These are phyloP conservation scores for Elsinoe fawcettii DNA, from an alignment of 2,329 filamentous ascomycete genomes.

Conservation along the genomic window DNA sequence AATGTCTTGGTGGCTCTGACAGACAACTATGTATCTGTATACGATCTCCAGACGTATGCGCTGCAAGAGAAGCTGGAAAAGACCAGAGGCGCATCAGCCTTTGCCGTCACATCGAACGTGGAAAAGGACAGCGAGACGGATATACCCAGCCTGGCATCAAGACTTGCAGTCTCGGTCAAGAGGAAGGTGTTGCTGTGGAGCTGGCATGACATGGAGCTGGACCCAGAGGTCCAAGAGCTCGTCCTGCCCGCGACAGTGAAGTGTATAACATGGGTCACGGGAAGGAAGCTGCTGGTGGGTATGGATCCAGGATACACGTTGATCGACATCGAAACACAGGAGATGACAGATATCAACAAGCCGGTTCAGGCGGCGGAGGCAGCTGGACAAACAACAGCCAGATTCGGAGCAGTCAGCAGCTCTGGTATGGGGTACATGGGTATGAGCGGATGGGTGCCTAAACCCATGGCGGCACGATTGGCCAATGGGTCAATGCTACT, in stretches of 20 bases:
- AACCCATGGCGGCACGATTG: conserved; percentile 76
- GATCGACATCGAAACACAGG: conserved; percentile 70
- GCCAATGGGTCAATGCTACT: conserved; percentile 77
- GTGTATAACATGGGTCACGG: conserved; percentile 83
- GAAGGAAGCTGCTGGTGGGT: conserved; percentile 78
- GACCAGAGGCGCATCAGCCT: conserved; percentile 81
- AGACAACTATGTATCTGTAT: conserved; percentile 79
- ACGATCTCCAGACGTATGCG: conserved; percentile 80
- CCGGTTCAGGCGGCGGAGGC: conserved; percentile 63
- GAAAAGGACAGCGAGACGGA: conserved; percentile 80
- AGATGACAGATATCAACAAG: conserved; percentile 70
- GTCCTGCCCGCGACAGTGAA: conserved; percentile 75
- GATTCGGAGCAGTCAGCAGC: conserved; percentile 75
- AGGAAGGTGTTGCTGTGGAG: conserved; percentile 82
- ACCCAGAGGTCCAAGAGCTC: conserved; percentile 65
- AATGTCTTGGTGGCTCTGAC: conserved; percentile 85
- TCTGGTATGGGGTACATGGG: conserved; percentile 96
- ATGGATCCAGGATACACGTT: conserved; percentile 88
- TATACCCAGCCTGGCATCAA: conserved; percentile 86
- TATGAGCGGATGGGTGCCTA: conserved; percentile 82
- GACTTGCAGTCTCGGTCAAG: conserved; percentile 88
- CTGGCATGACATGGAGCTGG: conserved; percentile 91
- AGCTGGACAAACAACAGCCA: conserved; percentile 53
- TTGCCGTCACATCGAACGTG: conserved; percentile 92
- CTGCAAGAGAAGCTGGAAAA: conserved; percentile 70